phyloP scores from a whole-genome alignment of 345 rosid genomes.

The Syzygium jambos region DNA sequence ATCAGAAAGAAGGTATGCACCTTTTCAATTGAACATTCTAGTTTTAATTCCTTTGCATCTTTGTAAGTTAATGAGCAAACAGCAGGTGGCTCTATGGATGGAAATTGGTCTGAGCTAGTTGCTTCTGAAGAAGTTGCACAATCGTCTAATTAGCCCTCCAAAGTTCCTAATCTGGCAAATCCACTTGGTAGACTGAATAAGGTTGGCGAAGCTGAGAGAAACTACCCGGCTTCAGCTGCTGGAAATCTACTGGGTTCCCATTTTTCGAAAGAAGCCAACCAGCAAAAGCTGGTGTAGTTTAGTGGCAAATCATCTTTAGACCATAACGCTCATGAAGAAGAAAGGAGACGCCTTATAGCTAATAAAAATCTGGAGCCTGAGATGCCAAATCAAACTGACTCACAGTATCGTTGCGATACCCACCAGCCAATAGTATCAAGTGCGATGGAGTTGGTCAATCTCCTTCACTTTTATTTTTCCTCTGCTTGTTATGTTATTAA shows the following conservation, averaged over 20 bases:
- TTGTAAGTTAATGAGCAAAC: not conserved
- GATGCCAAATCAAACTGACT: conserved; percentile 37
- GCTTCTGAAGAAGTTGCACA: not conserved
- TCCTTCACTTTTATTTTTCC: too few species aligned
- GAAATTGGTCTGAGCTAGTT: not conserved
- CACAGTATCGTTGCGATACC: conserved; percentile 15
- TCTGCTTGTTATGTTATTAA: too few species aligned
- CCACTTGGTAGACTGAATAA: conserved; percentile 41
- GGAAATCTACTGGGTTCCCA: conserved; percentile 48
- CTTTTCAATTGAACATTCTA: not conserved
- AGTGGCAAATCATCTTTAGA: conserved; percentile 15
- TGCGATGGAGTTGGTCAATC: conserved; percentile 20
- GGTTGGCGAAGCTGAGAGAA: conserved; percentile 24
- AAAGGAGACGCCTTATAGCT: conserved; percentile 39
- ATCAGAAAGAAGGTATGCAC: conserved; percentile 61
- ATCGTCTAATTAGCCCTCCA: conserved; percentile 27
- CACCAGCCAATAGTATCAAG: conserved; percentile 31
- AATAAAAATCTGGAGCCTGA: conserved; percentile 36
- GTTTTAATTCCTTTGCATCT: not conserved
- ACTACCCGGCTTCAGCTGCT: conserved; percentile 23
- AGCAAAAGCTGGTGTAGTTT: conserved; percentile 29
- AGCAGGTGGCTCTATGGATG: conserved; percentile 1
- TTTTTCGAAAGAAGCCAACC: conserved; percentile 28
- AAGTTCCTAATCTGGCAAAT: conserved; percentile 30
- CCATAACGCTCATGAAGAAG: conserved; percentile 25